phyloP scores from a whole-genome alignment of 75 land plant genomes.

The Pinus tabuliformis region DNA sequence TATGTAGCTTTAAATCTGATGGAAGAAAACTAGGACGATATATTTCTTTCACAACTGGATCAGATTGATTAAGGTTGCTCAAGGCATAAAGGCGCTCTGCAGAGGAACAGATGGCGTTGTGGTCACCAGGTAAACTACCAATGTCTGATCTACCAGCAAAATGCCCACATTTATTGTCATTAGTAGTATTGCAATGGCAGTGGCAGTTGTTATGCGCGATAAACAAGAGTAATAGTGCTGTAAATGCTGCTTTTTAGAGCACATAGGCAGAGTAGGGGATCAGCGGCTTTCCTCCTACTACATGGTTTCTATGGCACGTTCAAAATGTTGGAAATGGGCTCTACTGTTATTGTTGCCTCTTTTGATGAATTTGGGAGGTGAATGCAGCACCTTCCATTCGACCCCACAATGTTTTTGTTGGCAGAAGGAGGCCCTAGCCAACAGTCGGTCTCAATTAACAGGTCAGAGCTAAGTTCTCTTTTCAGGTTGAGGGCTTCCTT shows the following conservation, averaged over 20 bases:
- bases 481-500: conserved; percentile 55
- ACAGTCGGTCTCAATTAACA: background rate
- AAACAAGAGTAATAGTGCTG: background rate
- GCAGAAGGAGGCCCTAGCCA: conserved; percentile 4
- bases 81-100: background rate
- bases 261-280: background rate
- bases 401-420: background rate
- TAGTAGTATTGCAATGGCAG: background rate
- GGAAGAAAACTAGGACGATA: too few species aligned
- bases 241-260: conserved; percentile 1
- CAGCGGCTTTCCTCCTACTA: background rate
- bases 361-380: background rate
- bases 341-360: background rate
- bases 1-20: background rate
- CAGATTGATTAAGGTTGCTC: background rate
- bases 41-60: background rate
- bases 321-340: conserved; percentile 6
- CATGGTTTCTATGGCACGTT: conserved; percentile 10
- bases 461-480: conserved; percentile 33
- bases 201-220: background rate
- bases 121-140: background rate
- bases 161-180: background rate
- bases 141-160: background rate
- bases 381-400: background rate
- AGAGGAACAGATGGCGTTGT: too few species aligned